phyloP scores from a whole-genome alignment of 106 monocot genomes.

The Ottelia alismoides region DNA sequence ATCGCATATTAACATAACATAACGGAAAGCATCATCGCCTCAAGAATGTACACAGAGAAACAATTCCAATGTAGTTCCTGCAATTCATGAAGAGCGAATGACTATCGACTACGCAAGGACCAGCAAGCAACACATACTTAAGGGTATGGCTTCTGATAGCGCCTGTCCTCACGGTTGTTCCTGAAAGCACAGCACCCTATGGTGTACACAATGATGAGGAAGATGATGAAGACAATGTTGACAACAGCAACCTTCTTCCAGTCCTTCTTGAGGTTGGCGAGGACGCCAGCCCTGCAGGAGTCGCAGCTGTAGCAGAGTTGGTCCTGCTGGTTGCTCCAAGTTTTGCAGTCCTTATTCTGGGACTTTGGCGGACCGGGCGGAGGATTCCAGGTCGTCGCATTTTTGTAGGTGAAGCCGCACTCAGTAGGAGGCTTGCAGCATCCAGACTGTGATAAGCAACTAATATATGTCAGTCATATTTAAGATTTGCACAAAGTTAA shows the following conservation, averaged over 20 bases:
- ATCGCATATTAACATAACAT: too few relatives aligned
- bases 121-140: too few relatives aligned
- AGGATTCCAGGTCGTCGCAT: not conserved
- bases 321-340: conserved; percentile 2
- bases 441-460: too few relatives aligned
- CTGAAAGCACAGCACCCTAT: conserved; percentile 12
- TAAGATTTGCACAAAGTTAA: too few relatives aligned
- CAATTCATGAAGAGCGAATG: too few relatives aligned
- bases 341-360: conserved; percentile 3
- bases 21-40: too few relatives aligned
- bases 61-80: too few relatives aligned
- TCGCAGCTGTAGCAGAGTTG: conserved; percentile 9
- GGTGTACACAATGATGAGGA: conserved; percentile 12
- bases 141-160: not conserved
- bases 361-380: not conserved
- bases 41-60: too few relatives aligned
- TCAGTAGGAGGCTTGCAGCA: conserved; percentile 10
- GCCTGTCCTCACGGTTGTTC: conserved; percentile 1
- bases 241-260: conserved; percentile 9
- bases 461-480: too few relatives aligned
- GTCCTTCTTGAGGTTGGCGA: too few relatives aligned
- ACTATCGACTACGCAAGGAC: too few relatives aligned
- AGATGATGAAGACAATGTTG: conserved; percentile 10
- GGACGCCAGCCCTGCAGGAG: conserved; percentile 6
- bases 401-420: not conserved